A percentile compares a stretch with the other conserved stretches of the same genome.
phyloP scores from a whole-genome alignment of 1,284 basidiomycete species.

The Marasmius sp. region DNA sequence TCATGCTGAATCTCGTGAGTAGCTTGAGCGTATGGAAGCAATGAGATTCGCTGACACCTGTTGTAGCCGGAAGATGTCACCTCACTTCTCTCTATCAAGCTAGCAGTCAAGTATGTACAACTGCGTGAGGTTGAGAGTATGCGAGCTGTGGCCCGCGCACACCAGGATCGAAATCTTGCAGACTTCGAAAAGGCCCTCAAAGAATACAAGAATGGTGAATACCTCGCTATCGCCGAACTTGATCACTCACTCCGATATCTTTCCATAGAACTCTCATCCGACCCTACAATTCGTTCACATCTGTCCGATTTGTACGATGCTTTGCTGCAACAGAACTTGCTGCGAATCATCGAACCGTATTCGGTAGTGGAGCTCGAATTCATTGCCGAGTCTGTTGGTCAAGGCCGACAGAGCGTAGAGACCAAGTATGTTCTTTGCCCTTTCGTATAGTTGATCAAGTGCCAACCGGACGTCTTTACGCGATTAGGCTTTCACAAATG shows the following conservation, averaged over 20 bases:
- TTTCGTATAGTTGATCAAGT: background rate
- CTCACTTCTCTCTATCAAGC: slow-evolving; percentile 83
- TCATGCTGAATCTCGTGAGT: slow-evolving; percentile 92
- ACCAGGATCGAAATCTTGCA: slow-evolving; percentile 86
- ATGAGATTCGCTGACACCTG: background rate
- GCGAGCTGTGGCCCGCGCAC: slow-evolving; percentile 92
- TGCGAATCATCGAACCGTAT: slow-evolving; percentile 95
- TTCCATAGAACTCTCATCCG: slow-evolving; percentile 83
- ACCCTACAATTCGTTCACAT: slow-evolving; percentile 93
- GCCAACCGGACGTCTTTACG: background rate
- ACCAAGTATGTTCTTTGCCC: slow-evolving; percentile 66
- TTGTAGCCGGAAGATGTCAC: slow-evolving; percentile 89
- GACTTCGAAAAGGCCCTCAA: slow-evolving; percentile 88
- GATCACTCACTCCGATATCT: background rate
- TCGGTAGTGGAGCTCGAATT: slow-evolving; percentile 89
- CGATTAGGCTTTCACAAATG: slow-evolving; percentile 87
- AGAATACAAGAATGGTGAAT: slow-evolving; percentile 83
- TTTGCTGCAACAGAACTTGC: slow-evolving; percentile 90
- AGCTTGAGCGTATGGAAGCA: background rate
- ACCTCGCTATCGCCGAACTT: background rate
- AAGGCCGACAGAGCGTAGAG: slow-evolving; percentile 91
- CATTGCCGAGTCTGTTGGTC: slow-evolving; percentile 87
- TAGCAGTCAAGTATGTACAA: slow-evolving; percentile 83
- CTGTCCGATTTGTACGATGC: slow-evolving; percentile 94
- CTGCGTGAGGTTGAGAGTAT: slow-evolving; percentile 90